Conservation (phyloP, 345 rosid genomes). For the Lepidium sativum region DNA sequence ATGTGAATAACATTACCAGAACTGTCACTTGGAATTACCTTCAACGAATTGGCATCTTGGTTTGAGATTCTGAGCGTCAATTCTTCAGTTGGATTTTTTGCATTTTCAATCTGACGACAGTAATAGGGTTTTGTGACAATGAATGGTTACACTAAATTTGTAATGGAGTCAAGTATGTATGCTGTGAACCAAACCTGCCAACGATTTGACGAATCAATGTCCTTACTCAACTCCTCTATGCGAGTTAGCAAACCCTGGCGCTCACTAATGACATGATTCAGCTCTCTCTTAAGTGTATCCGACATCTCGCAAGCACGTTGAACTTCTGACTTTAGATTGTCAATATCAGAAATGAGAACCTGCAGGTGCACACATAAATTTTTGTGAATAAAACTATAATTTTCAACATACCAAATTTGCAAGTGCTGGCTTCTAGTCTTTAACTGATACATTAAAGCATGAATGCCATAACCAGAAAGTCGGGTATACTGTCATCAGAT, state of each 20-base stretch:
- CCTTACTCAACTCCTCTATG: slow-evolving; percentile 25
- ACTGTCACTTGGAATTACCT: slow-evolving; percentile 27
- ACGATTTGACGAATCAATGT: slow-evolving; percentile 14
- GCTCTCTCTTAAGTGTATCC: slow-evolving; percentile 32
- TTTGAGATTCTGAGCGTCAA: slow-evolving; percentile 28
- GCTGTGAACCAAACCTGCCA: slow-evolving; percentile 35
- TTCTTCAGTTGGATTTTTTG: slow-evolving; percentile 34
- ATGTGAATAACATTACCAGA: neutral
- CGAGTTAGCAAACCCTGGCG: slow-evolving; percentile 35
- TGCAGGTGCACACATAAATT: slow-evolving; percentile 9
- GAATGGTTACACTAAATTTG: neutral
- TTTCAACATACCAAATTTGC: neutral
- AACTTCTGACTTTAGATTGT: slow-evolving; percentile 35
- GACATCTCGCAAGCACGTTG: slow-evolving; percentile 29
- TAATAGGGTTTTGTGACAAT: neutral
- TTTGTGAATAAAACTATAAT: neutral
- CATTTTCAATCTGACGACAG: slow-evolving; percentile 34
- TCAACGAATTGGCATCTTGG: slow-evolving; percentile 39
- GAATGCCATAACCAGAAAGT: neutral
- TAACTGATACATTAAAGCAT: neutral
- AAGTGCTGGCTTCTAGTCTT: neutral
- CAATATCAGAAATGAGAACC: slow-evolving; percentile 32
- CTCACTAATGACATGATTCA: slow-evolving; percentile 32
- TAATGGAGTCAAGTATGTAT: neutral
- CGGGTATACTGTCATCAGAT: neutral